Base-by-base conservation (phyloP, 148 eudicot genomes). In the Persicaria tinctoria region DNA sequence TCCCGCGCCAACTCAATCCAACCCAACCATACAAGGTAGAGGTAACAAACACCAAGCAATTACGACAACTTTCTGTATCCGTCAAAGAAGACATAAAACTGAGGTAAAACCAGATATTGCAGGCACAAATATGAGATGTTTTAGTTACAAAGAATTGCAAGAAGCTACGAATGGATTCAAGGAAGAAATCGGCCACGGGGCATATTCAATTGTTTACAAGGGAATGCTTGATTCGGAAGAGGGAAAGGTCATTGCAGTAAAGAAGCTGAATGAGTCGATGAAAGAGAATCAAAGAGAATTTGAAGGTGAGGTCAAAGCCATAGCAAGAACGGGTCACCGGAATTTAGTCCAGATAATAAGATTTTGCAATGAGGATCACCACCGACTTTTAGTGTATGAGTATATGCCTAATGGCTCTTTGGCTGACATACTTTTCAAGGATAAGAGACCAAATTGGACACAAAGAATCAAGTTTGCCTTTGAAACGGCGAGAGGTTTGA, bases 341-440 rank as follows among this genome's bases (percentile, higher is more conserved):
- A 83, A 83, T 72, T 73, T 83, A 49, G 82, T 83, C 9, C 74
- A 54, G 14, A 76, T 79, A 4, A 17, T 83, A 3, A 80, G 85
- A 50, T 83, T 63, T 11, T 83, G 82, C 18, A 80, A 74, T 13
- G 85, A 79, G 44, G 80, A 59, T 32, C 69, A 71, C 53, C 80
- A 79, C 20, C 47, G 82, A 17, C 20, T 83, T 46, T 73, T 83
- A 3, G 82, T 79, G 13, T 83, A 83, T 17, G 80, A 83, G 63
- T 83, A 51, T 16, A 83, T 76, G 82, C 74, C 80, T 51, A 83
- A 79, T 56, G 85, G 82, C 13, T 46, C 85, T 53, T 53, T 83
- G 20, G 77, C 82, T 3, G 78, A 74, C 27, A 76, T 59, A 46
- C 74, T 83, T 32, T 83, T 72, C 54, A 56, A 56, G 17, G 55